Evolutionary conservation across 2,329 filamentous ascomycete species (phyloP).

Genomic region (Xylaria sp.): DNA sequence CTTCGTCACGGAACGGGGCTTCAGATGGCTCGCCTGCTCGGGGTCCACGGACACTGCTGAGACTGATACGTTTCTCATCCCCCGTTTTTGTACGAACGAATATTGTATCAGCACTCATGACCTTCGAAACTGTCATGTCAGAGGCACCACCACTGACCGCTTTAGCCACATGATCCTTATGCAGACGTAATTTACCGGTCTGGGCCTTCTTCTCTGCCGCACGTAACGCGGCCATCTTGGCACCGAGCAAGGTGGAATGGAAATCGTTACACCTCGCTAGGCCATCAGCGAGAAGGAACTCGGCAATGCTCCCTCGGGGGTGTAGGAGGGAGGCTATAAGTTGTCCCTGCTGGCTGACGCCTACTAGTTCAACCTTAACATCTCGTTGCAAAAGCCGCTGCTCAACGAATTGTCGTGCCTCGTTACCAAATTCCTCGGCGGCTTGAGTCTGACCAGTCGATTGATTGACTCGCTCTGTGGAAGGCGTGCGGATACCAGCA

Average conservation of each 20-base stretch:
- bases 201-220: constrained; percentile 87
- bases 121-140: constrained; percentile 83
- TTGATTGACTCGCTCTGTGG: constrained; percentile 83
- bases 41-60: constrained; percentile 94
- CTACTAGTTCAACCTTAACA: constrained; percentile 81
- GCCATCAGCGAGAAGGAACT: constrained; percentile 86
- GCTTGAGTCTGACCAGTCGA: constrained; percentile 75
- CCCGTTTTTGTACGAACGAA: constrained; percentile 85
- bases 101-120: constrained; percentile 88
- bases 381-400: constrained; percentile 82
- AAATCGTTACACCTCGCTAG: constrained; percentile 93
- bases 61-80: constrained; percentile 83
- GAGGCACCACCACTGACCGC: constrained; percentile 65
- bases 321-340: constrained; percentile 88
- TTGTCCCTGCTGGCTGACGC: constrained; percentile 86
- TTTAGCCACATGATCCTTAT: constrained; percentile 80
- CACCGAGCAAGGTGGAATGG: constrained; percentile 89
- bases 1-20: constrained; percentile 86
- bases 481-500: constrained; percentile 85
- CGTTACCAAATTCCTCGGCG: constrained; percentile 87
- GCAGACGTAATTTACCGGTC: constrained; percentile 75
- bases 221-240: constrained; percentile 84
- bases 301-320: constrained; percentile 89
- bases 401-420: constrained; percentile 88
- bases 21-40: constrained; percentile 86